Conservation (phyloP, 306 rosid species). For the Begonia masoniana region DNA sequence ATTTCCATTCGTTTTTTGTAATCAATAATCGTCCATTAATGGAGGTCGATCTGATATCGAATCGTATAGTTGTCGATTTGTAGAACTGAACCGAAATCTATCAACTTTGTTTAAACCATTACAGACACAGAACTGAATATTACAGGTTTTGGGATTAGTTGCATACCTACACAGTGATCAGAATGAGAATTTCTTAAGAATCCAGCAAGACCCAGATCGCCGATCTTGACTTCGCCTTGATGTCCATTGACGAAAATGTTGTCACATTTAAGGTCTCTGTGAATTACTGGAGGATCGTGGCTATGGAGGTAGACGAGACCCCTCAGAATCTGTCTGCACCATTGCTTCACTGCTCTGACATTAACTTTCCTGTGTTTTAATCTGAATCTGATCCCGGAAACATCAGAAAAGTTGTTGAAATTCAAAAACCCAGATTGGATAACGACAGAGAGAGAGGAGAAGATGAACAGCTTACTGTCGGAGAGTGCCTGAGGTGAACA, state of each 20-base stretch:
- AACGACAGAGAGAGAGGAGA: neutral
- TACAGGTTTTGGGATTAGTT: neutral
- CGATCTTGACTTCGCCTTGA: constrained; percentile 96
- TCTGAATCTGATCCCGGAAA: constrained; percentile 55
- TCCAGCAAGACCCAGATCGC: constrained; percentile 98
- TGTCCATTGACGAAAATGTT: constrained; percentile 93
- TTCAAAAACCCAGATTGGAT: constrained; percentile 10
- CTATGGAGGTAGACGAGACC: constrained; percentile 88
- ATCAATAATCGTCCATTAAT: too few relatives aligned
- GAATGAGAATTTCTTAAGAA: constrained; percentile 71
- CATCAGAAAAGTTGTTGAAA: neutral
- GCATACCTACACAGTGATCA: constrained; percentile 74
- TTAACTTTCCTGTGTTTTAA: constrained; percentile 65
- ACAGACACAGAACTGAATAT: too few relatives aligned
- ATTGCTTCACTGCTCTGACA: constrained; percentile 89
- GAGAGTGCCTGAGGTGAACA: constrained; percentile 97
- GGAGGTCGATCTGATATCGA: too few relatives aligned
- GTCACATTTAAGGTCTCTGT: constrained; percentile 98
- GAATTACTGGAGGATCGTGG: constrained; percentile 86
- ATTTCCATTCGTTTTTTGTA: too few relatives aligned
- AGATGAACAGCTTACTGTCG: constrained; percentile 54
- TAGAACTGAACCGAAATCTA: too few relatives aligned
- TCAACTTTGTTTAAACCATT: too few relatives aligned
- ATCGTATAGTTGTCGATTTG: too few relatives aligned
- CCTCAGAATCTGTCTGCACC: constrained; percentile 91